Evolutionary conservation across 148 eudicot genomes (phyloP), one percentile per base, ranked within the genome.

Genomic region (Vaccinium corymbosum): DNA sequence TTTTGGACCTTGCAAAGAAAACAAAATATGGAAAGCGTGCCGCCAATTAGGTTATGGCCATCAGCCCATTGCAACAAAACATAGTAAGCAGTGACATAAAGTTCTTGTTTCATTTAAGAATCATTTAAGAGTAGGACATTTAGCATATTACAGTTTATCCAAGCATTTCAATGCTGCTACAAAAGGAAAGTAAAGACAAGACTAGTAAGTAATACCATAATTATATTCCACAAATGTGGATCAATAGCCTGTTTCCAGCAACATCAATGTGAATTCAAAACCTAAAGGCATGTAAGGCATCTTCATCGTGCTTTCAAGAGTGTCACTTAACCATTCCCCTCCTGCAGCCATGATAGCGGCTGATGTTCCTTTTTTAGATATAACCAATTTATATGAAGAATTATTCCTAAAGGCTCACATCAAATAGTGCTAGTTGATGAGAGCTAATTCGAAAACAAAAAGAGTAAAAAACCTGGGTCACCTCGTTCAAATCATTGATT

Each of bases 1-100:
- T 91, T 94, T 93, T 94, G 97, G 83, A 97, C 91, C 99, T 97
- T 90, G 73, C 83, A 83, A 76, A 82, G 52, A 87, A 83, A 79
- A 86, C 55, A 35, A 82, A 25, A 20, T 15, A 78, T 80, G 29
- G 14, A 29, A 72, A 73, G 73, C 42, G 27, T 1, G 73, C 42
- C 17, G 25, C 46, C 35, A 32, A 68, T 50, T 80, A 77, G 35
- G 79, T 64, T 32, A 83, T 64, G 48, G 22, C 81, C 55, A 80
- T 80, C n/a, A 38, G 51, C 51, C 66, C 2, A 15, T 27, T 13
- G 27, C 7, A 29, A 68, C 42, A 27, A 61, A 62, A 61, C 17
- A 42, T 35, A 32, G 17, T 80, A 61, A n/a, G 52, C 19, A 49
- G 42, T 42, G 29, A 42, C 52, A 81, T 16, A 55, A 11, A 20